Evolutionary conservation across 352 stramenopile species (phyloP).

Genomic region (Lagenidium giganteum): DNA sequence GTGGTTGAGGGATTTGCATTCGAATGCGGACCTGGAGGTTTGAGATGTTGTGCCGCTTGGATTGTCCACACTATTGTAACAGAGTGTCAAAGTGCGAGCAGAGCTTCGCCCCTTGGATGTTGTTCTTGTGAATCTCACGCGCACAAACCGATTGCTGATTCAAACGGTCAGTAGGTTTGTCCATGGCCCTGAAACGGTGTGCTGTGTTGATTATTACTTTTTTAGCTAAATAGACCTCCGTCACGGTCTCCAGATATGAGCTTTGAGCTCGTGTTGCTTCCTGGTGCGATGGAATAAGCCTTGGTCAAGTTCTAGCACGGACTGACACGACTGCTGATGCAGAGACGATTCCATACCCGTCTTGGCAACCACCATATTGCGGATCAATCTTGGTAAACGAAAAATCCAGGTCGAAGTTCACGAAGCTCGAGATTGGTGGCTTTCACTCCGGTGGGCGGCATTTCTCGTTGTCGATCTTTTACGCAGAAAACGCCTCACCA

Average conservation of each 20-base stretch:
- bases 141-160: conserved; percentile 18
- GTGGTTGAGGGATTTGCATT: conserved; percentile 16
- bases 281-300: too few relatives aligned
- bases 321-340: too few relatives aligned
- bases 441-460: background rate
- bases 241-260: too few relatives aligned
- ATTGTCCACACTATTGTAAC: too few relatives aligned
- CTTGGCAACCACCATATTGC: conserved; percentile 18
- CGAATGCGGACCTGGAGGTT: conserved; percentile 2
- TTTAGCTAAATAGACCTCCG: conserved; percentile 2
- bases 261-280: too few relatives aligned
- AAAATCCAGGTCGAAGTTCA: background rate
- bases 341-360: conserved; percentile 15
- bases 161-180: conserved; percentile 27
- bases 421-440: background rate
- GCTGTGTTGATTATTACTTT: too few relatives aligned
- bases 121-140: background rate
- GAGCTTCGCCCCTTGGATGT: background rate
- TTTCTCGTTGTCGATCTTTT: too few relatives aligned
- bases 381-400: background rate
- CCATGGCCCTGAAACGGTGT: too few relatives aligned
- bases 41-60: too few relatives aligned
- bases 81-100: too few relatives aligned
- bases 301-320: too few relatives aligned
- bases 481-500: too few relatives aligned